phyloP scores from a whole-genome alignment of 345 rosid genomes.

The Gossypium anomalum region DNA sequence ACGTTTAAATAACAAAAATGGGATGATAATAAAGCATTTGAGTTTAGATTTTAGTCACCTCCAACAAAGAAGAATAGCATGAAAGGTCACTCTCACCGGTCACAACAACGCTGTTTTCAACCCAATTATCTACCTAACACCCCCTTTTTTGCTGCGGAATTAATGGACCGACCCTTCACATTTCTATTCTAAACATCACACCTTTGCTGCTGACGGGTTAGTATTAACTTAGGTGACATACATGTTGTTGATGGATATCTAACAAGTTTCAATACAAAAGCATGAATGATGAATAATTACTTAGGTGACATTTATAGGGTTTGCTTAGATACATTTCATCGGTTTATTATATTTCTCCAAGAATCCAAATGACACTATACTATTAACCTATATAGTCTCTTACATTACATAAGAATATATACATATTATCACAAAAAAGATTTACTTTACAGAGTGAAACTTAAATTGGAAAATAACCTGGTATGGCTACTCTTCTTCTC shows the following conservation, averaged over 20 bases:
- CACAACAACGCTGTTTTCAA: too few relatives aligned
- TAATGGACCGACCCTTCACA: not conserved
- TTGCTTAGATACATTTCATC: conserved; percentile 9
- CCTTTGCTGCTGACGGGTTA: not conserved
- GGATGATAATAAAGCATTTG: not conserved
- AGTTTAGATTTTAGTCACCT: not conserved
- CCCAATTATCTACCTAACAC: too few relatives aligned
- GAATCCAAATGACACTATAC: not conserved
- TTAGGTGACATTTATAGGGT: not conserved
- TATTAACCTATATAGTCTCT: not conserved
- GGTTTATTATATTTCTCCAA: not conserved
- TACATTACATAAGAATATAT: not conserved
- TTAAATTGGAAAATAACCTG: conserved; percentile 13
- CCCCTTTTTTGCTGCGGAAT: not conserved
- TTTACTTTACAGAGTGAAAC: conserved; percentile 15
- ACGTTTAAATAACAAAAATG: too few relatives aligned
- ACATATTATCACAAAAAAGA: conserved; percentile 10
- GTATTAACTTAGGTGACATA: not conserved
- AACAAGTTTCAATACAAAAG: not conserved
- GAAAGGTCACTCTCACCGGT: too few relatives aligned
- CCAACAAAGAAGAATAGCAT: too few relatives aligned
- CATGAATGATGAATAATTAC: too few relatives aligned
- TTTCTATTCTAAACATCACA: not conserved
- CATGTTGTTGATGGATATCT: not conserved
- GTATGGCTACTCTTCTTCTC: not conserved